A percentile compares a stretch with the other conserved stretches of the same genome.
Conservation (phyloP, 2,329 filamentous ascomycete genomes). For the Chaetomiaceae sp. region DNA sequence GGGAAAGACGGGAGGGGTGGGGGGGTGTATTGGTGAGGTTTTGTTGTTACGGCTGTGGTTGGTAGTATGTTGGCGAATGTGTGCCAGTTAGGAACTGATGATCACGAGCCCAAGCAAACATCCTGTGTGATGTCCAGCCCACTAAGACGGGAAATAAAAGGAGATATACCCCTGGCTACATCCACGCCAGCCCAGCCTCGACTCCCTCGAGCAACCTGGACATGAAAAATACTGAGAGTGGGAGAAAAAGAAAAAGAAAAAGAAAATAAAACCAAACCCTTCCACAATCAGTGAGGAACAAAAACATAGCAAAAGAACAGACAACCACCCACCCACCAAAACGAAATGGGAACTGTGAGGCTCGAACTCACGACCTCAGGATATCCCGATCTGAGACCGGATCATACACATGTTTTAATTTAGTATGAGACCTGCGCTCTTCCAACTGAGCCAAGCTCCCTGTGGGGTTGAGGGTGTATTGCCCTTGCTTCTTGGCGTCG, state of each 20-base stretch:
- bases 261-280: not conserved
- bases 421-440: conserved; percentile 27
- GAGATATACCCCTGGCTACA: too few species aligned
- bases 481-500: not conserved
- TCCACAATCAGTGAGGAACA: too few species aligned
- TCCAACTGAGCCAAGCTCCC: conserved; percentile 27
- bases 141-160: too few species aligned
- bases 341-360: conserved; percentile 23
- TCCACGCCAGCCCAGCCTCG: too few species aligned
- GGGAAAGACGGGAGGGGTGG: conserved; percentile 39
- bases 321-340: not conserved
- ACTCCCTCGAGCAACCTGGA: too few species aligned
- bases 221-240: too few species aligned
- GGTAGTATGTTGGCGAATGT: too few species aligned
- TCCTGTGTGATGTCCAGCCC: too few species aligned
- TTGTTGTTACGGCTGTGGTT: not conserved
- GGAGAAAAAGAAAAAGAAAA: not conserved
- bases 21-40: conserved; percentile 34
- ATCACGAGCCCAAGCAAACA: too few species aligned
- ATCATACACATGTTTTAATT: conserved; percentile 20
- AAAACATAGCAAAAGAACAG: not conserved
- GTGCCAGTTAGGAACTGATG: too few species aligned
- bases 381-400: conserved; percentile 21
- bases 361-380: conserved; percentile 27
- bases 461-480: not conserved